A percentile compares a stretch with the other conserved stretches of the same genome.
These are phyloP conservation scores for Eucalyptus erythrocorys DNA, from an alignment of 345 rosid species.

Conservation along the genomic window DNA sequence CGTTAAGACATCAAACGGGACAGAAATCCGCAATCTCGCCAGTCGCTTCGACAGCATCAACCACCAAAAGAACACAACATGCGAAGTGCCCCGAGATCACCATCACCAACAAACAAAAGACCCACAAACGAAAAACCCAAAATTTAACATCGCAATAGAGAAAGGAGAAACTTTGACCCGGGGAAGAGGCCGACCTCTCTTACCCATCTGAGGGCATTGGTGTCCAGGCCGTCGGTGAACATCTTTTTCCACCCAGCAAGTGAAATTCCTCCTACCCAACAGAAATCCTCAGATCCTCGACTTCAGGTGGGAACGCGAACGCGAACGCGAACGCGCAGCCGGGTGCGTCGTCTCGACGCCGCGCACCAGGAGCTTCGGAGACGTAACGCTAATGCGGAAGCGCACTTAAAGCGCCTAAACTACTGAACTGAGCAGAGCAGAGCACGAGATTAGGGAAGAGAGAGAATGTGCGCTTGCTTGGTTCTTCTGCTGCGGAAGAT, in stretches of 20 bases:
- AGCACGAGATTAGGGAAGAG: background rate
- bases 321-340: background rate
- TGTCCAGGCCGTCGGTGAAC: slow-evolving; percentile 47
- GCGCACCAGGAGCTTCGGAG: background rate
- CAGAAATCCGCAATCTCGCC: background rate
- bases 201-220: slow-evolving; percentile 34
- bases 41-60: background rate
- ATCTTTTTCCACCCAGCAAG: background rate
- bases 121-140: background rate
- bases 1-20: background rate
- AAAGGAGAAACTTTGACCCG: background rate
- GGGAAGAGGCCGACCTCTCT: slow-evolving; percentile 15
- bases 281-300: background rate
- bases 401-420: background rate
- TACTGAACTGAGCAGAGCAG: background rate
- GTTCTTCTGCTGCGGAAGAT: background rate
- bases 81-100: background rate
- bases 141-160: background rate
- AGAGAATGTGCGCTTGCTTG: background rate
- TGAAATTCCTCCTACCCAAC: background rate
- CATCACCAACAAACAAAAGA: background rate
- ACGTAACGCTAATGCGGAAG: background rate
- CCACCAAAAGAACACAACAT: background rate
- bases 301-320: background rate
- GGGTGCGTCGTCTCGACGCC: background rate